phyloP scores from a whole-genome alignment of 2,329 filamentous ascomycete genomes.

The Pyricularia sp. region DNA sequence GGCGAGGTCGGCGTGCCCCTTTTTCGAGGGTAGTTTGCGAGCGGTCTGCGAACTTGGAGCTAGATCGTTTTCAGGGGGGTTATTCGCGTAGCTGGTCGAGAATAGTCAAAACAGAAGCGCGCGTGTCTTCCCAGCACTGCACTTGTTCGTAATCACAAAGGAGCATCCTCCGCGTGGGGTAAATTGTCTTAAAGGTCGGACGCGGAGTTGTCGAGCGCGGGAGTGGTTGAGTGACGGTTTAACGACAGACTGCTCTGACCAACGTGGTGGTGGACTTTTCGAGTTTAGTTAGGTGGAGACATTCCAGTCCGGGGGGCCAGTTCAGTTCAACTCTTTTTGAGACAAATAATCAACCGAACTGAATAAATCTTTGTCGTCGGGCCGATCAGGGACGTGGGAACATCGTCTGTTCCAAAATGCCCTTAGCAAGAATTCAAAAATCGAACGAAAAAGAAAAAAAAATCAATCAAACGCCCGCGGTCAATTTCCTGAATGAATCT shows the following conservation, averaged over 20 bases:
- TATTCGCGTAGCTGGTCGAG: not conserved
- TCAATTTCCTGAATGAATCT: not conserved
- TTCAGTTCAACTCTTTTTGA: not conserved
- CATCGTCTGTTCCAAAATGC: not conserved
- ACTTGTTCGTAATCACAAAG: not conserved
- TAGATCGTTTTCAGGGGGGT: not conserved
- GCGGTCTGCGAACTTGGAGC: not conserved
- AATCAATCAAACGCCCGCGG: not conserved
- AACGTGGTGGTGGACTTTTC: not conserved
- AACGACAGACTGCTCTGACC: not conserved
- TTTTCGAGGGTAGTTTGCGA: not conserved
- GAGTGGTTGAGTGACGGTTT: not conserved
- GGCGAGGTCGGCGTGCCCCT: constrained; percentile 1
- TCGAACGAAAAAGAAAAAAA: not conserved
- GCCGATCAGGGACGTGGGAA: not conserved
- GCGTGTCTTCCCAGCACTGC: not conserved
- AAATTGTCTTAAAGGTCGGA: not conserved
- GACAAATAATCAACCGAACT: not conserved
- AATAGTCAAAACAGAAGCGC: not conserved
- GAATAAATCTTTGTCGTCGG: not conserved
- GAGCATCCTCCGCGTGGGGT: not conserved
- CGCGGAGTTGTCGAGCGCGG: not conserved
- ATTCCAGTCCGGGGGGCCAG: not conserved
- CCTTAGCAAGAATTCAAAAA: not conserved
- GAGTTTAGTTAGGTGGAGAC: not conserved